Evolutionary conservation across 768 basidiomycete species (phyloP).

Genomic region (Russula compacta): DNA sequence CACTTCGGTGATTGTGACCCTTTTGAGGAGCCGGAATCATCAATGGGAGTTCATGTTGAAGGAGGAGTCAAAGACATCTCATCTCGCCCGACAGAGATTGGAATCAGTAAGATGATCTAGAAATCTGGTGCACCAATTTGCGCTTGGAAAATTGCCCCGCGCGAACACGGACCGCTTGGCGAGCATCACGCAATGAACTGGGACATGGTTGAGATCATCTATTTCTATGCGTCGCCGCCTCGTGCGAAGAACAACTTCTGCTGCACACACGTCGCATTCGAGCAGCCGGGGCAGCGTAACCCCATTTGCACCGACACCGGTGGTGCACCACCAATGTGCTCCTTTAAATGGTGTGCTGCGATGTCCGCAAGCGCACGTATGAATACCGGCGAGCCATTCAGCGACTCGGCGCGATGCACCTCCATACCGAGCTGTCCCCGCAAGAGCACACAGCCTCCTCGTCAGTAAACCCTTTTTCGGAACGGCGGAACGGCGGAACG

Average conservation of each 20-base stretch:
- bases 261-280: conserved; percentile 74
- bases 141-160: not conserved
- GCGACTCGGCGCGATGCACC: conserved; percentile 77
- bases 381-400: conserved; percentile 95
- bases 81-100: too few relatives aligned
- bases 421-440: conserved; percentile 74
- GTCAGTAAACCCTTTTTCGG: not conserved
- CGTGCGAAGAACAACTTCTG: conserved; percentile 87
- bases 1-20: too few relatives aligned
- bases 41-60: not conserved
- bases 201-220: not conserved
- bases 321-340: conserved; percentile 48
- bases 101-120: too few relatives aligned
- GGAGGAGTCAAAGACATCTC: not conserved
- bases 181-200: too few relatives aligned
- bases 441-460: not conserved
- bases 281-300: conserved; percentile 91
- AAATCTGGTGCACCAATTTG: too few relatives aligned
- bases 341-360: conserved; percentile 65
- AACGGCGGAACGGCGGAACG: too few relatives aligned
- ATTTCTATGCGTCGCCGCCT: conserved; percentile 42
- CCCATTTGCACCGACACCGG: conserved; percentile 71
- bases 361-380: conserved; percentile 93
- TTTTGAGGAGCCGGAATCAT: not conserved
- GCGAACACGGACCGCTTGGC: not conserved